phyloP scores from a whole-genome alignment of 1,139 yeast species.

The Suhomyces taliae region DNA sequence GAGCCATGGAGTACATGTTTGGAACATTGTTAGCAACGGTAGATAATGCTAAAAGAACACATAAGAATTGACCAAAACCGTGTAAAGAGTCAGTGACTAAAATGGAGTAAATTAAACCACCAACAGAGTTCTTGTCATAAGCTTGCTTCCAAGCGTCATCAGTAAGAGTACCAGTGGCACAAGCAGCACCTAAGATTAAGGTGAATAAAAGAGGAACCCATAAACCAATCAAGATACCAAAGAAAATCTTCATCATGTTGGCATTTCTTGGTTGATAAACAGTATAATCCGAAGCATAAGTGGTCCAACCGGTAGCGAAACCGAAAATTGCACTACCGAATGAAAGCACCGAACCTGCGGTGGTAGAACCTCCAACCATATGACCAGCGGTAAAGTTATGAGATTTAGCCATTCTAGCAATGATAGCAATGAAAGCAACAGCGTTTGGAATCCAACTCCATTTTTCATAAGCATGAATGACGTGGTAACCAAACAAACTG shows the following conservation, averaged over 20 bases:
- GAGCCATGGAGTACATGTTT: conserved; percentile 85
- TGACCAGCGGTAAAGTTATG: conserved; percentile 53
- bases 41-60: conserved; percentile 78
- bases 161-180: conserved; percentile 62
- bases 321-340: conserved; percentile 88
- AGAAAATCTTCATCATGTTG: conserved; percentile 58
- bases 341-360: conserved; percentile 77
- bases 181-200: conserved; percentile 84
- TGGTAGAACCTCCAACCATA: conserved; percentile 52
- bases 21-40: conserved; percentile 91
- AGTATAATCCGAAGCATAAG: conserved; percentile 90
- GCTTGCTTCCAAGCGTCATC: conserved; percentile 49
- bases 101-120: conserved; percentile 80
- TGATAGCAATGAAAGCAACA: conserved; percentile 69
- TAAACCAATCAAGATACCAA: conserved; percentile 63
- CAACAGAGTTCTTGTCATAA: conserved; percentile 59
- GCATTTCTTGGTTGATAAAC: conserved; percentile 74
- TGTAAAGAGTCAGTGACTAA: conserved; percentile 77
- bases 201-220: conserved; percentile 68
- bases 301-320: conserved; percentile 94
- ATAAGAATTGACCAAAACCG: conserved; percentile 87
- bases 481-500: conserved; percentile 83
- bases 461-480: conserved; percentile 79
- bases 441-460: conserved; percentile 87
- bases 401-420: conserved; percentile 71